A percentile compares a stretch with the other conserved stretches of the same genome.
These are phyloP conservation scores for Scalesia atractyloides DNA, from an alignment of 129 eudicot genomes.

Conservation along the genomic window DNA sequence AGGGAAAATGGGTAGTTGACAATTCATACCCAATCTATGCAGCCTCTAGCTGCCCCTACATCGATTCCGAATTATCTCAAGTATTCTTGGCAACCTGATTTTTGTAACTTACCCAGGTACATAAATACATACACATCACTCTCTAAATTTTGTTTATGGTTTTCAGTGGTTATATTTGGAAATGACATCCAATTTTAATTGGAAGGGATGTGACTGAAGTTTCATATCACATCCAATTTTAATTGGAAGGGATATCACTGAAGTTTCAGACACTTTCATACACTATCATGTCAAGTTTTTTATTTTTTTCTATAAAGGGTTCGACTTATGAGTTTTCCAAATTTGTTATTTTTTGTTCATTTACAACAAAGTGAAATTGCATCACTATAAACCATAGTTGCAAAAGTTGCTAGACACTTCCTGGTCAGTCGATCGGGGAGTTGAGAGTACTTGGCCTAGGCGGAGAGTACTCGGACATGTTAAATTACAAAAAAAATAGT, in stretches of 20 bases:
- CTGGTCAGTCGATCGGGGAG: too few relatives aligned
- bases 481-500: too few relatives aligned
- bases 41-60: constrained; percentile 71
- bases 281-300: constrained; percentile 3
- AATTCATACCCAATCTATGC: constrained; percentile 67
- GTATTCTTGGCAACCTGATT: constrained; percentile 71
- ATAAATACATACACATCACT: constrained; percentile 32
- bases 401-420: too few relatives aligned
- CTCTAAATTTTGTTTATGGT: background rate
- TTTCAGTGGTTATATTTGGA: background rate
- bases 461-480: too few relatives aligned
- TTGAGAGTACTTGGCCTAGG: too few relatives aligned
- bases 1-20: constrained; percentile 82
- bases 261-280: background rate
- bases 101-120: constrained; percentile 84
- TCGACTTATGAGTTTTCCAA: too few relatives aligned
- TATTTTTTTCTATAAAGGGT: too few relatives aligned
- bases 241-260: too few relatives aligned
- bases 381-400: background rate
- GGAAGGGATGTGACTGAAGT: too few relatives aligned
- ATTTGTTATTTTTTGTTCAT: background rate
- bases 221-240: background rate
- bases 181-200: background rate
- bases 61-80: constrained; percentile 77
- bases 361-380: background rate